Conservation (phyloP, 805 yeast species). For the Yarrowia sp. region DNA sequence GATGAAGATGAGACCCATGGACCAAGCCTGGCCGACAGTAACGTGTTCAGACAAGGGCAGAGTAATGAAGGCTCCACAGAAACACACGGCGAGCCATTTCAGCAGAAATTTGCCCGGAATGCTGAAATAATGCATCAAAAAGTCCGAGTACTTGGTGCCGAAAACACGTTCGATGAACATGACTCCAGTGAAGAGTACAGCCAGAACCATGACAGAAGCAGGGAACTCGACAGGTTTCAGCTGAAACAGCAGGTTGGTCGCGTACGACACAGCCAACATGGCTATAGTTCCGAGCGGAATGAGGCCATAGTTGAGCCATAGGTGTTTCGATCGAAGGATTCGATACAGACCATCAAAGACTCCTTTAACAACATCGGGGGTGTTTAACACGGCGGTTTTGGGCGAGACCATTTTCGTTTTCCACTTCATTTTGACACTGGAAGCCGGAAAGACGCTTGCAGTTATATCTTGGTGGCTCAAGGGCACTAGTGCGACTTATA, state of each 20-base stretch:
- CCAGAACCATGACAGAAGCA: conserved; percentile 15
- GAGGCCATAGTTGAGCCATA: neutral
- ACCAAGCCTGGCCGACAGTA: conserved; percentile 23
- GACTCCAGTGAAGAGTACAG: conserved; percentile 1
- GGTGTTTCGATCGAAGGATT: neutral
- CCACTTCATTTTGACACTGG: neutral
- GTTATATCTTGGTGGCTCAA: neutral
- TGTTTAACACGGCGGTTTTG: neutral
- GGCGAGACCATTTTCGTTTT: neutral
- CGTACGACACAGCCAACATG: conserved; percentile 9
- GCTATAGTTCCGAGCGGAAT: conserved; percentile 15
- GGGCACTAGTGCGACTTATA: neutral
- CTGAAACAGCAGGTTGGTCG: conserved; percentile 10
- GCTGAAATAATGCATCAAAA: neutral
- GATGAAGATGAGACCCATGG: conserved; percentile 24
- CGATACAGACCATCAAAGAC: neutral
- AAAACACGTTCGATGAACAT: neutral
- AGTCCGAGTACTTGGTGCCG: neutral
- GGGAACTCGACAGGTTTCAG: conserved; percentile 22
- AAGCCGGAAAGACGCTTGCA: neutral
- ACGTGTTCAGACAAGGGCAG: conserved; percentile 11
- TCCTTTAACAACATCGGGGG: neutral
- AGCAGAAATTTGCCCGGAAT: conserved; percentile 18
- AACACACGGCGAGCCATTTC: conserved; percentile 19
- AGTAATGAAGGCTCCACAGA: conserved; percentile 11